Conservation (phyloP, 768 basidiomycete genomes). For the Hericium rajendrae region DNA sequence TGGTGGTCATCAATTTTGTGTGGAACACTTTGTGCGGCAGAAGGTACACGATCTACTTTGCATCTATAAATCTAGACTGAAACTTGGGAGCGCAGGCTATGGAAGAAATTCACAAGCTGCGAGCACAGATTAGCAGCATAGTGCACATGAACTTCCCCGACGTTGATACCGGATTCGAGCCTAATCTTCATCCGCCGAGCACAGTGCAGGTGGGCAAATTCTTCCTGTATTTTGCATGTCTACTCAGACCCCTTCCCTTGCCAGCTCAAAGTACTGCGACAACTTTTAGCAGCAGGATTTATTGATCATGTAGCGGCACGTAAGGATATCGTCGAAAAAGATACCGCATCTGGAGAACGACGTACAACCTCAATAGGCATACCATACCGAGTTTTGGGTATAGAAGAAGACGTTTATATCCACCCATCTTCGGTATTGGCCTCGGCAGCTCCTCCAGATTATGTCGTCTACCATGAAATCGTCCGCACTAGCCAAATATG, state of each 20-base stretch:
- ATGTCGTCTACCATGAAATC: conserved; percentile 75
- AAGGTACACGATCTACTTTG: conserved; percentile 46
- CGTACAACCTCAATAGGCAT: conserved; percentile 72
- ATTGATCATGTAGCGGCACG: conserved; percentile 93
- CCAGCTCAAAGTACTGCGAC: conserved; percentile 86
- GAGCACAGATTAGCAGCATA: conserved; percentile 80
- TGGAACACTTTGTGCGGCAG: conserved; percentile 77
- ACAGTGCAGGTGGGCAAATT: conserved; percentile 53
- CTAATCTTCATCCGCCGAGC: conserved; percentile 66
- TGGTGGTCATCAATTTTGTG: conserved; percentile 72
- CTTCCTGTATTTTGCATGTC: background rate
- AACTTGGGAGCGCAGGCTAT: conserved; percentile 55
- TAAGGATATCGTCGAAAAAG: conserved; percentile 66
- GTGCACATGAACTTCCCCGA: conserved; percentile 71
- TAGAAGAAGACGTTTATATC: conserved; percentile 82
- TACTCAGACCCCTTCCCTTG: background rate
- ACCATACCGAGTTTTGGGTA: conserved; percentile 71
- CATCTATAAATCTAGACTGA: background rate
- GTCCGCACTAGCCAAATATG: conserved; percentile 65
- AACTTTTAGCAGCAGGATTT: conserved; percentile 81
- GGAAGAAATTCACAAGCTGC: conserved; percentile 97
- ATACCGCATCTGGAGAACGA: conserved; percentile 49
- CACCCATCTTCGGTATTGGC: conserved; percentile 83
- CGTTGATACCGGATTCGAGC: conserved; percentile 46
- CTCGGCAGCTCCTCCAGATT: conserved; percentile 68